These are phyloP conservation scores for Tolypocladium inflatum DNA, from an alignment of 2,329 filamentous ascomycete genomes.

Conservation along the genomic window DNA sequence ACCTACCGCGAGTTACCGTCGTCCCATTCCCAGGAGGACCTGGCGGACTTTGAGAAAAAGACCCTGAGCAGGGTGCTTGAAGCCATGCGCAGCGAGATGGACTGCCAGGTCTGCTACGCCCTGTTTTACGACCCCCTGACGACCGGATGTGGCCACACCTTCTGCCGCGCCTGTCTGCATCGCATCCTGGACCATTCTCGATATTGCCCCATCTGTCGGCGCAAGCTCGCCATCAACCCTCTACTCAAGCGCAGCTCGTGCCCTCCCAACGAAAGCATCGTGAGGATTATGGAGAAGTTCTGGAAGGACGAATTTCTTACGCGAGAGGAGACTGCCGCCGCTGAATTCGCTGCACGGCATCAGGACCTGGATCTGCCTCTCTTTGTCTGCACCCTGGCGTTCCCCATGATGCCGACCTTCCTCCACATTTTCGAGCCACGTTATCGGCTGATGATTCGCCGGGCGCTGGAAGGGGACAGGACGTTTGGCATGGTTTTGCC, in stretches of 20 bases:
- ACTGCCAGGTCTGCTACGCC: slow-evolving; percentile 83
- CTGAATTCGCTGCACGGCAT: slow-evolving; percentile 46
- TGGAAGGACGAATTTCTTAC: slow-evolving; percentile 56
- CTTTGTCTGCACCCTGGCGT: slow-evolving; percentile 75
- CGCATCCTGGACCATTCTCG: slow-evolving; percentile 68
- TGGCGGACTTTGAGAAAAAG: slow-evolving; percentile 10
- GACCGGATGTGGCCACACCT: slow-evolving; percentile 80
- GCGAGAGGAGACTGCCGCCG: slow-evolving; percentile 43
- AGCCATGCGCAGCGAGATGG: slow-evolving; percentile 58
- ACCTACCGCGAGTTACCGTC: slow-evolving; percentile 29
- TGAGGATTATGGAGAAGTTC: slow-evolving; percentile 54
- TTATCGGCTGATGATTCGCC: slow-evolving; percentile 81
- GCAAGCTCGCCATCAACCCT: slow-evolving; percentile 44
- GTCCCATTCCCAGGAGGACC: slow-evolving; percentile 15
- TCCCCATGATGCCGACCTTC: slow-evolving; percentile 76
- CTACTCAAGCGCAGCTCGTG: slow-evolving; percentile 28
- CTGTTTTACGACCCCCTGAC: slow-evolving; percentile 76
- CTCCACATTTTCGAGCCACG: slow-evolving; percentile 88
- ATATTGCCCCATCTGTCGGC: slow-evolving; percentile 73
- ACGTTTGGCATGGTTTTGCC: slow-evolving; percentile 82
- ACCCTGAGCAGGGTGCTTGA: slow-evolving; percentile 49
- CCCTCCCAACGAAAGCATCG: slow-evolving; percentile 53
- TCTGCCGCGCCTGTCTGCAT: slow-evolving; percentile 71
- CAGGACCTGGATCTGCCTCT: slow-evolving; percentile 56
- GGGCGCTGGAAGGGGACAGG: slow-evolving; percentile 61